Evolutionary conservation across 2,329 filamentous ascomycete species (phyloP), one percentile per base, ranked within the genome.

Genomic region (Microdochium paspali): DNA sequence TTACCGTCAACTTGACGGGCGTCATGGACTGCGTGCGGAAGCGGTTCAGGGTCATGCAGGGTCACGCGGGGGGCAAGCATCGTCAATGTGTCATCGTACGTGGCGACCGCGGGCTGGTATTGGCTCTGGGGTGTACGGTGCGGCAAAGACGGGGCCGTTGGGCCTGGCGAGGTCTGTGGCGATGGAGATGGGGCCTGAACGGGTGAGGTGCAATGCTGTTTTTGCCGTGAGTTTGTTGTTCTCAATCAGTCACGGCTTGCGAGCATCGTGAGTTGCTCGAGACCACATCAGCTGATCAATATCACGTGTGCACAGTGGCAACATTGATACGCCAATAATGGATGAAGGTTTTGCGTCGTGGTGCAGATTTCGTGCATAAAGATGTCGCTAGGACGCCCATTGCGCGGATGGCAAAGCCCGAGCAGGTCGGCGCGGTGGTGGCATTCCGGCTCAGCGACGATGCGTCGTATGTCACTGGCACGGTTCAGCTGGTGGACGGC

Each of bases 71-170:
- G 61, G 0, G 70, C 68, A 0, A 72, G 70, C 53, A 69, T 77
- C 30, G 72, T 77, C 46, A 75, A 71, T 56, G 66, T 68, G 9
- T 57, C 66, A 13, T 68, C 64, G 44, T 65, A 71, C 43, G 47
- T 43, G 46, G 49, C 4, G 44, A 47, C n/a, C 47, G n/a, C 59
- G 54, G 12, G 71, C 65, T 1, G 57, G 60, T 10, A 55, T 56
- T 1, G 60, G 56, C 32, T 58, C 59, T 26, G 59, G 58, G 0
- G 58, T 60, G 1, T 65, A 63, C 28, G 46, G 54, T 2, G 56
- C 61, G 0, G 61, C 56, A 42, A 65, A 64, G 51, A 60, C 63
- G 30, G 61, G 51, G 3, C 59, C 64, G 6, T 26, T 61, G 15
- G 59, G 61, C 1, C 43, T 64, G 42, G 61, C 59, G 5, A 53